Conservation (phyloP, 257 asterid genomes). For the Coffea canephora region DNA sequence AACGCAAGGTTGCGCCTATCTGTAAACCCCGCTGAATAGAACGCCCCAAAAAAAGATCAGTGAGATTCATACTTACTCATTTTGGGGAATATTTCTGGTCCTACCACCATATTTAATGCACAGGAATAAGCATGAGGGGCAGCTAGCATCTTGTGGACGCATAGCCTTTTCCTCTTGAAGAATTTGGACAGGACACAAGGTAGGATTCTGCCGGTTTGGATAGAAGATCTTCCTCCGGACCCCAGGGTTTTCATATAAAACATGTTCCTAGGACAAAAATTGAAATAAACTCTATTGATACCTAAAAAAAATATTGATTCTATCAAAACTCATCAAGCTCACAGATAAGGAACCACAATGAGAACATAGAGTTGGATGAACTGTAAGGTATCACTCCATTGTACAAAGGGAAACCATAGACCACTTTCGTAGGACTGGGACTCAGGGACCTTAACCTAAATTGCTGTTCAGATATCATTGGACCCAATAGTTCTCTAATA, state of each 20-base stretch:
- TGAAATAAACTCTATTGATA: background rate
- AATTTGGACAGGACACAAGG: constrained; percentile 30
- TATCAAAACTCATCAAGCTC: background rate
- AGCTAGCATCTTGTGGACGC: constrained; percentile 28
- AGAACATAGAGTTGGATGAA: background rate
- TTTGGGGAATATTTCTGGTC: constrained; percentile 36
- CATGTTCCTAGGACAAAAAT: constrained; percentile 23
- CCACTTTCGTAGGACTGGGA: background rate
- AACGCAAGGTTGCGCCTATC: background rate
- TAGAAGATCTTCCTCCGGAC: constrained; percentile 27
- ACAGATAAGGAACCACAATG: background rate
- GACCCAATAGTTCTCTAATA: background rate
- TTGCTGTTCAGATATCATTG: background rate
- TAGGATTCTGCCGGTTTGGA: constrained; percentile 27
- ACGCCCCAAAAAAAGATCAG: background rate
- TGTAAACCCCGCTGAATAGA: background rate
- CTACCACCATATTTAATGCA: constrained; percentile 40
- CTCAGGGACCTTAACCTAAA: background rate
- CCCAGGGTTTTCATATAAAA: constrained; percentile 26
- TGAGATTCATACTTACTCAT: constrained; percentile 18
- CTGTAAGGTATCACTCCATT: background rate
- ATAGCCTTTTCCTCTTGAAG: constrained; percentile 34
- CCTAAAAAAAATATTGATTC: too few relatives aligned
- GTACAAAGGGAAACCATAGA: background rate
- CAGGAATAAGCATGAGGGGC: constrained; percentile 30